phyloP scores from a whole-genome alignment of 2,329 filamentous ascomycete genomes.

The Talaromyces atroroseus region DNA sequence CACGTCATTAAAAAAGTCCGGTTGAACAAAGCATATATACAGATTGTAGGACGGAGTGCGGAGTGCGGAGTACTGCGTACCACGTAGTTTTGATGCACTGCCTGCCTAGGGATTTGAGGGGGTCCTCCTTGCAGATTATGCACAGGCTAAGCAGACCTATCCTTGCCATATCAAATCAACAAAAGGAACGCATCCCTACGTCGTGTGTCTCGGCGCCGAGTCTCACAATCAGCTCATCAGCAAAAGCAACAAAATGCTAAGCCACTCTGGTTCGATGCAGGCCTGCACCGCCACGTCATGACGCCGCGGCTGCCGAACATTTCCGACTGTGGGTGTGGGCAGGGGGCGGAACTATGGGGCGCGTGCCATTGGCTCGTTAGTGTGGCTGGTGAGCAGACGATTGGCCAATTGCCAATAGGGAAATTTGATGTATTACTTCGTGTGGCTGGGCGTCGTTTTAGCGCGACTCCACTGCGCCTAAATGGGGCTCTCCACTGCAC shows the following conservation, averaged over 20 bases:
- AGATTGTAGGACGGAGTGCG: neutral
- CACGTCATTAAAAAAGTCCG: neutral
- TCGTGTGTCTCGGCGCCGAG: neutral
- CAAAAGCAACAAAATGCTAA: neutral
- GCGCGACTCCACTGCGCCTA: neutral
- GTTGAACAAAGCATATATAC: neutral
- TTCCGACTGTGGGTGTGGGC: neutral
- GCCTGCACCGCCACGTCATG: constrained; percentile 9
- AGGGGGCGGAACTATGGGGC: neutral
- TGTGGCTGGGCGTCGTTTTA: constrained; percentile 1
- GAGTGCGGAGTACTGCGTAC: neutral
- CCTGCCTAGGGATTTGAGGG: neutral
- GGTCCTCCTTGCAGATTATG: constrained; percentile 4
- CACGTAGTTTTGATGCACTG: neutral
- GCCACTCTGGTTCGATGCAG: too few species aligned
- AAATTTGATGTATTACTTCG: neutral
- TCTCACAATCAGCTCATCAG: neutral
- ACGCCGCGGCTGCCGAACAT: neutral
- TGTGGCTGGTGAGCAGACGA: constrained; percentile 7
- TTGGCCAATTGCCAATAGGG: neutral
- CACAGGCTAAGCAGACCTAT: neutral
- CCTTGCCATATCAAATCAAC: neutral
- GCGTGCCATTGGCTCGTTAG: neutral
- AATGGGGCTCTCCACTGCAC: neutral
- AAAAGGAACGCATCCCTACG: neutral